phyloP scores from a whole-genome alignment of 2,329 filamentous ascomycete genomes.

The Colletotrichum lupini region DNA sequence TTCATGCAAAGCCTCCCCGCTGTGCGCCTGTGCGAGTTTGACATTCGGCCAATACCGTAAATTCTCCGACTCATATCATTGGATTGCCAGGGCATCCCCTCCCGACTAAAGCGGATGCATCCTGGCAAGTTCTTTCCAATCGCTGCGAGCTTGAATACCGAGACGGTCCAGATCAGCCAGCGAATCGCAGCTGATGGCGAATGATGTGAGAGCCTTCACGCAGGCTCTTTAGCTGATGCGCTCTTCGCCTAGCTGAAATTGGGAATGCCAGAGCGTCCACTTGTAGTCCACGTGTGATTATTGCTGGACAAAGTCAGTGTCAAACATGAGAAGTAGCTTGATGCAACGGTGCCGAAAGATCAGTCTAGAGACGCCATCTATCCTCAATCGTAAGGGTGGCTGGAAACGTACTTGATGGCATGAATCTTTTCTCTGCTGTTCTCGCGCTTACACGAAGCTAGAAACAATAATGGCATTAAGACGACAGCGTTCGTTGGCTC shows the following conservation, averaged over 20 bases:
- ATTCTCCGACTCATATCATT: slow-evolving; percentile 21
- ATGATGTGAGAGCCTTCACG: background rate
- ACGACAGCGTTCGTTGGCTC: slow-evolving; percentile 7
- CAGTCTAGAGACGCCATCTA: background rate
- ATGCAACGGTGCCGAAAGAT: background rate
- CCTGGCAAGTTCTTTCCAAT: background rate
- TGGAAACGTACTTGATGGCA: background rate
- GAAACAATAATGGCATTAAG: background rate
- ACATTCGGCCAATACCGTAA: slow-evolving; percentile 8
- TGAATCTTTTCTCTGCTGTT: background rate
- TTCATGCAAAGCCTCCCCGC: slow-evolving; percentile 4
- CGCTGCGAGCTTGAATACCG: slow-evolving; percentile 15
- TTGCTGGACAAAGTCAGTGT: background rate
- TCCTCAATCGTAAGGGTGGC: background rate
- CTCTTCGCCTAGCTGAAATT: background rate
- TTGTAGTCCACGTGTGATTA: background rate
- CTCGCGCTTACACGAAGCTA: slow-evolving; percentile 3
- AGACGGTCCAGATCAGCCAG: slow-evolving; percentile 1
- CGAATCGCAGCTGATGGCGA: background rate
- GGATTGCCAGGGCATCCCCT: slow-evolving; percentile 8
- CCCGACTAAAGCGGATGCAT: background rate
- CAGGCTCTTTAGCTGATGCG: slow-evolving; percentile 10
- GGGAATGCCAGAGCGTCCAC: background rate
- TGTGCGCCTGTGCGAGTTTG: background rate
- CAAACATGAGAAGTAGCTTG: background rate